Base-by-base conservation (phyloP, 257 asterid genomes). In the Fraxinus quadrangulata region DNA sequence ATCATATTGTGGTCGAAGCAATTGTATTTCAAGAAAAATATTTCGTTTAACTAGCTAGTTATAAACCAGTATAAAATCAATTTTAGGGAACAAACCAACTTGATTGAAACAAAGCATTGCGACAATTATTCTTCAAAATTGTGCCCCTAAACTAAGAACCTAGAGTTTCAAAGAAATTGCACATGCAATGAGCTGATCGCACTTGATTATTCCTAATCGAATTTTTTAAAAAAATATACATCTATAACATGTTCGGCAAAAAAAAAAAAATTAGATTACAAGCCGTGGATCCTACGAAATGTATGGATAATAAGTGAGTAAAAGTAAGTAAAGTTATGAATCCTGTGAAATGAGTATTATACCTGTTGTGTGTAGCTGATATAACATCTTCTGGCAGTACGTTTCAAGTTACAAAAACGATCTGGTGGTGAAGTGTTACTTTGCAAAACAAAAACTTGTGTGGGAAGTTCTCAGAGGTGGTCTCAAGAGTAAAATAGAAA, bases 401-500 rank as follows among this genome's bases (percentile, higher is more conserved):
- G 78, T 72, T 68, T 89, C 98, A 16, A 91, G 63, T 80, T 84
- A 91, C 68, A 95, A 94, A 82, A 96, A 96, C 61, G 98, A 94
- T 85, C 86, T 94, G 88, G 97, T 94, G 83, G 96, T 92, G 0
- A 94, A 94, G 90, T 92, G 97, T 85, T 94, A 94, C 86, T 94
- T 88, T 84, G 95, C 94, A 2, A 94, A 92, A 87, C 96, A 91
- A 71, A 92, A 92, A 75, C 92, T 94, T 78, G 98, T 94, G 26
- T 92, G 97, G 98, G 98, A 94, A 84, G 89, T 94, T 83, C 96
- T 94, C 77, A 91, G 90, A 49, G 90, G 89, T 71, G 94, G 96
- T 66, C 88, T 94, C 81, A 94, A 94, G 94, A 89, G 88, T 82
- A 91, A 92, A 88, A 83, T 94, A 74, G 98, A 94, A 85, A 90